Evolutionary conservation across 257 asterid species (phyloP), one percentile per base, ranked within the genome.

Genomic region (Craterostigma plantagineum): DNA sequence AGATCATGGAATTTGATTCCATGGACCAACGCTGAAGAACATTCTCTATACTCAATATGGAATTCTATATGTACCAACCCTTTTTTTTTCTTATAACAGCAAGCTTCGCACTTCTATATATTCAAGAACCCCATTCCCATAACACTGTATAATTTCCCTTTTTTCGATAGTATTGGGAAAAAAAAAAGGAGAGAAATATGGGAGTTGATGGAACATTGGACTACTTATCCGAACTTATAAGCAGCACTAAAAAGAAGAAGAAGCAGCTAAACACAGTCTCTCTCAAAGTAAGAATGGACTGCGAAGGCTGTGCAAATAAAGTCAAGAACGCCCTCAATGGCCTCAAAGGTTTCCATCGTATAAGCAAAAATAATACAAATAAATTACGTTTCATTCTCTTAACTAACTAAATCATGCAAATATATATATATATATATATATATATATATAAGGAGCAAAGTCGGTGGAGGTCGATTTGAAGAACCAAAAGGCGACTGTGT

Each of bases 391-490:
- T n/a, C n/a, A n/a, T n/a, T n/a, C n/a, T n/a, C n/a, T n/a, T n/a
- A n/a, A n/a, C n/a, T n/a, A n/a, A n/a, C n/a, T n/a, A n/a, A n/a
- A n/a, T n/a, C n/a, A n/a, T n/a, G n/a, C n/a, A n/a, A n/a, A n/a
- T n/a, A n/a, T n/a, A n/a, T n/a, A n/a, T n/a, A n/a, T n/a, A n/a
- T n/a, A n/a, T n/a, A n/a, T n/a, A n/a, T n/a, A n/a, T n/a, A n/a
- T n/a, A n/a, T n/a, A n/a, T n/a, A n/a, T n/a, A n/a, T n/a, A 55
- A 85, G 96, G 96, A 5, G 91, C 92, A n/a, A 86, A 75, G 52
- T 65, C 77, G 0, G 96, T 86, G 68, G 94, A 78, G 8, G 75
- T 86, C 47, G 91, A 86, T 51, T 10, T 81, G 81, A 86, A 86
- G 55, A 78, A 75, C 66, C 94, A 86, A 53, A 86, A 86, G 66